Evolutionary conservation across 2,329 filamentous ascomycete genomes (phyloP).

Genomic region (Pseudogymnoascus sp.): DNA sequence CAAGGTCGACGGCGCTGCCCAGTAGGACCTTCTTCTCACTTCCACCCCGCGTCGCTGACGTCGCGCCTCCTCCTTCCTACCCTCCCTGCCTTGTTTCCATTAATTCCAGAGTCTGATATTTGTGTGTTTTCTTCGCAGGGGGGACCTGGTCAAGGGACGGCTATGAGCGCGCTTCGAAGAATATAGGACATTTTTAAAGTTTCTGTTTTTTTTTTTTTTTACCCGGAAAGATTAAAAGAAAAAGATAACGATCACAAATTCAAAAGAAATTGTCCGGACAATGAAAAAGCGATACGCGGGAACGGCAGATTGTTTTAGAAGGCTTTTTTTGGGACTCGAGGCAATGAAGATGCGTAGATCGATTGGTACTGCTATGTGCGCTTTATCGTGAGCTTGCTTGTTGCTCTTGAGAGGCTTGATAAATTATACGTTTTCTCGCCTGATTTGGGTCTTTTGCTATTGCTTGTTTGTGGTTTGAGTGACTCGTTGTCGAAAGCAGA

Average conservation of each 20-base stretch:
- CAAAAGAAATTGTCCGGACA: background rate
- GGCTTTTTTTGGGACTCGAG: background rate
- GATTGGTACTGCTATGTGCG: conserved; percentile 1
- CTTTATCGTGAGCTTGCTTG: conserved; percentile 7
- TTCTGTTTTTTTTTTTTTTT: background rate
- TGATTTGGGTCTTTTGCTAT: background rate
- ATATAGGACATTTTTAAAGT: no score
- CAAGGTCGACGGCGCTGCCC: conserved; percentile 55
- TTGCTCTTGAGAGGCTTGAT: conserved; percentile 1
- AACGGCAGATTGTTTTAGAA: background rate
- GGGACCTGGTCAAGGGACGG: conserved; percentile 1
- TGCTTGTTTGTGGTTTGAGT: no score
- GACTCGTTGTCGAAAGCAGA: no score
- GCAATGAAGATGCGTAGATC: conserved; percentile 4
- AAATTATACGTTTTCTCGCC: conserved; percentile 8
- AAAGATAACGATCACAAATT: no score
- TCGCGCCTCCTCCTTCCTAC: background rate
- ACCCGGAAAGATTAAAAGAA: background rate
- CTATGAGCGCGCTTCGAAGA: background rate
- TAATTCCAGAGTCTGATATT: conserved; percentile 3
- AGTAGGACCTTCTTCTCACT: conserved; percentile 23
- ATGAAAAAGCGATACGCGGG: background rate
- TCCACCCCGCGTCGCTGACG: conserved; percentile 4
- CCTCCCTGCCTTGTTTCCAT: no score
- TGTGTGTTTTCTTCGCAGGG: conserved; percentile 8